These are phyloP conservation scores for Avicennia marina DNA, from an alignment of 257 asterid genomes.

Conservation along the genomic window DNA sequence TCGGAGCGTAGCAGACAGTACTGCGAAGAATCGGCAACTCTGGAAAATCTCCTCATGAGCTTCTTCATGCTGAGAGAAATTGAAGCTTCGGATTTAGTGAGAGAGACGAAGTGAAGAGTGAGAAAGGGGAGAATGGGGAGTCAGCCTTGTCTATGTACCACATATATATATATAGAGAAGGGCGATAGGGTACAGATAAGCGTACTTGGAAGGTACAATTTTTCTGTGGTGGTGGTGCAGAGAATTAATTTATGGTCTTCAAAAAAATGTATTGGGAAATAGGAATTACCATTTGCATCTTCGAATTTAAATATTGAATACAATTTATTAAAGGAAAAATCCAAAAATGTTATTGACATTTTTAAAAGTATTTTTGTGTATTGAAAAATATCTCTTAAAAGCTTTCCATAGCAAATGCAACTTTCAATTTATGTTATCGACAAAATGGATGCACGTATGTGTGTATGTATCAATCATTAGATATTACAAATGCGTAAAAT, in stretches of 20 bases:
- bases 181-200: constrained; percentile 38
- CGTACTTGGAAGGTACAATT: constrained; percentile 53
- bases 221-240: constrained; percentile 6
- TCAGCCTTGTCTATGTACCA: not conserved
- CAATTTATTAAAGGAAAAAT: too few species aligned
- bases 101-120: constrained; percentile 2
- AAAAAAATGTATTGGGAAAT: too few species aligned
- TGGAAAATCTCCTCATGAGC: constrained; percentile 13
- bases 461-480: too few species aligned
- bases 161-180: constrained; percentile 12
- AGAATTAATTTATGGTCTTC: constrained; percentile 1
- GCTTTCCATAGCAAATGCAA: too few species aligned
- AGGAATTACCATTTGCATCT: too few species aligned
- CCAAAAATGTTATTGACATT: too few species aligned
- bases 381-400: too few species aligned
- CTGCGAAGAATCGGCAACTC: constrained; percentile 13
- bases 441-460: too few species aligned
- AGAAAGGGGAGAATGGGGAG: not conserved
- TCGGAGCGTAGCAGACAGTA: constrained; percentile 12
- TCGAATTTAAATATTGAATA: too few species aligned
- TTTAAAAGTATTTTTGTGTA: too few species aligned
- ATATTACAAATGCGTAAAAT: too few species aligned
- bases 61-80: constrained; percentile 12
- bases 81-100: not conserved
- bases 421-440: too few species aligned